Conservation (phyloP, 1,284 basidiomycete species). For the Microbotryum violaceum region DNA sequence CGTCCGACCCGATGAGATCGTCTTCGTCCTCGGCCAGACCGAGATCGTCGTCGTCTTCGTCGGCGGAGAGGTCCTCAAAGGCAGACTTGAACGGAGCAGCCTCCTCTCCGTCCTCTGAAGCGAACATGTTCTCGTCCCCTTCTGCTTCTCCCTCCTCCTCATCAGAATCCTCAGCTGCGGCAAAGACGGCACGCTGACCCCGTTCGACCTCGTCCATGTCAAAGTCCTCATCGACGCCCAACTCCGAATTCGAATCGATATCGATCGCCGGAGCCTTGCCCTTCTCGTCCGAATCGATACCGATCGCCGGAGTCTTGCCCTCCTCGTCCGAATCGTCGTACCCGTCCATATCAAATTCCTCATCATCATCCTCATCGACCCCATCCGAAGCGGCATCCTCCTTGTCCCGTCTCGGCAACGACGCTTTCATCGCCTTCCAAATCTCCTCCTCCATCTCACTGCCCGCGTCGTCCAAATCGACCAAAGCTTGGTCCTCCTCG, state of each 20-base stretch:
- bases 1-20: conserved; percentile 33
- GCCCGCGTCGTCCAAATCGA: conserved; percentile 16
- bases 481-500: not conserved
- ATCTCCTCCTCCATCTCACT: conserved; percentile 41
- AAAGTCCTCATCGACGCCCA: conserved; percentile 22
- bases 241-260: conserved; percentile 26
- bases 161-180: not conserved
- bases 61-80: conserved; percentile 34
- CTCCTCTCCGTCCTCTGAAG: conserved; percentile 3
- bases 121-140: conserved; percentile 1
- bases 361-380: conserved; percentile 48
- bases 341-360: conserved; percentile 65
- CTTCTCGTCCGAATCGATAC: conserved; percentile 56
- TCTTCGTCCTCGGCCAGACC: conserved; percentile 34
- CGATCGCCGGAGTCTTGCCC: conserved; percentile 42
- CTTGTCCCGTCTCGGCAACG: conserved; percentile 41
- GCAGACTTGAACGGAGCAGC: conserved; percentile 30
- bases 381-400: conserved; percentile 49
- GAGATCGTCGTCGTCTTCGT: conserved; percentile 28
- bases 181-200: conserved; percentile 6
- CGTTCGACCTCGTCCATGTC: conserved; percentile 26
- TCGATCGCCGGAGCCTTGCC: conserved; percentile 42
- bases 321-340: conserved; percentile 62
- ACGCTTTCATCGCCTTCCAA: conserved; percentile 44
- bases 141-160: not conserved